phyloP scores from a whole-genome alignment of 1,139 yeast species.

The Scheffersomyces parashehatae region DNA sequence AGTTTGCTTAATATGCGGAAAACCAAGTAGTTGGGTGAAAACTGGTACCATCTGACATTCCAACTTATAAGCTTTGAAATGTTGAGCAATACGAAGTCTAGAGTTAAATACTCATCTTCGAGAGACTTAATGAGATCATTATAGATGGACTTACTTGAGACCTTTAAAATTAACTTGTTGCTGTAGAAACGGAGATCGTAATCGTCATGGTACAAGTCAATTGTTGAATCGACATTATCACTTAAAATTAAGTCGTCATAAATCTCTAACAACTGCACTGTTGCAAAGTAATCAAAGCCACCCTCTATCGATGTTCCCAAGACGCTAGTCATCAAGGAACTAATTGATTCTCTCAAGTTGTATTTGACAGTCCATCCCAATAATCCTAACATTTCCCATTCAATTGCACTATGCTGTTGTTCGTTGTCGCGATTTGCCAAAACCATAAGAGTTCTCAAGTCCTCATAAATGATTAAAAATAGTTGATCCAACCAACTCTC shows the following conservation, averaged over 20 bases:
- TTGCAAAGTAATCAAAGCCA: conserved; percentile 43
- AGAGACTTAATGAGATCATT: conserved; percentile 25
- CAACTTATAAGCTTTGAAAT: conserved; percentile 39
- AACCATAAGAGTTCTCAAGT: conserved; percentile 32
- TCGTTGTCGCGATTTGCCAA: conserved; percentile 23
- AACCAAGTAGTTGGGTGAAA: conserved; percentile 33
- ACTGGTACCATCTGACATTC: conserved; percentile 46
- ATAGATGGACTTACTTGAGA: conserved; percentile 21
- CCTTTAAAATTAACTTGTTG: conserved; percentile 37
- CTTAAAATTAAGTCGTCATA: conserved; percentile 44
- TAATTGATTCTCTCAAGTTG: conserved; percentile 38
- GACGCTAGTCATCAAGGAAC: conserved; percentile 42
- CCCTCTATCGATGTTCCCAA: conserved; percentile 33
- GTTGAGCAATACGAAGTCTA: conserved; percentile 37
- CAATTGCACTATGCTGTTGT: conserved; percentile 41
- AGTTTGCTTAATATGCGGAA: conserved; percentile 30
- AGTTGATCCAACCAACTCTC: conserved; percentile 44
- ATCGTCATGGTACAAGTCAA: conserved; percentile 32
- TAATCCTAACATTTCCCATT: conserved; percentile 46
- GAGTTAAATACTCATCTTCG: conserved; percentile 29
- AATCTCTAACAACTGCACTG: conserved; percentile 37
- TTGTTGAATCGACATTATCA: conserved; percentile 30
- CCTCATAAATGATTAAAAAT: conserved; percentile 39
- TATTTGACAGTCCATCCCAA: conserved; percentile 45
- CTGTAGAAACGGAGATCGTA: conserved; percentile 30